Percentiles rank a stretch among this genome's conserved stretches.
phyloP scores from a whole-genome alignment of 306 rosid genomes.

The Cucurbita argyrosperma region DNA sequence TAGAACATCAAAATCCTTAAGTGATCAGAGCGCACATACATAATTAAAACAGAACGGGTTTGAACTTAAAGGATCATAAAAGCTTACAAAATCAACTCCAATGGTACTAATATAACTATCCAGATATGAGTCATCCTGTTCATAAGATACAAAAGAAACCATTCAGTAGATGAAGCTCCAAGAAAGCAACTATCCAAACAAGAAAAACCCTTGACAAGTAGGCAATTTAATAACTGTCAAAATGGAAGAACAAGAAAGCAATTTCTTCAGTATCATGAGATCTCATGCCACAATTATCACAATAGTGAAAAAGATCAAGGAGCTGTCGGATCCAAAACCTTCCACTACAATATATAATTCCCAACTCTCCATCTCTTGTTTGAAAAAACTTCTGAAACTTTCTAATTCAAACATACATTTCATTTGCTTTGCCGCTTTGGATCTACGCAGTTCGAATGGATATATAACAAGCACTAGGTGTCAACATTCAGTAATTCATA shows the following conservation, averaged over 20 bases:
- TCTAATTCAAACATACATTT: background rate
- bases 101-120: slow-evolving; percentile 49
- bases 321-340: background rate
- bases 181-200: background rate
- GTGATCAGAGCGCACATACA: background rate
- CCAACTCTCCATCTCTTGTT: background rate
- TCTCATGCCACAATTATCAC: background rate
- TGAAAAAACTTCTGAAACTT: background rate
- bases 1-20: background rate
- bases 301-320: background rate
- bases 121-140: slow-evolving; percentile 38
- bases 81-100: slow-evolving; percentile 47
- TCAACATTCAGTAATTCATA: background rate
- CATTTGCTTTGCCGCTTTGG: background rate
- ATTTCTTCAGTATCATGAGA: background rate
- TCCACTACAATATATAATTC: background rate
- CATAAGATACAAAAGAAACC: background rate
- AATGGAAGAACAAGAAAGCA: background rate
- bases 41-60: background rate
- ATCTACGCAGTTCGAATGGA: background rate
- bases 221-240: background rate
- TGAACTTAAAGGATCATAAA: background rate
- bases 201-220: background rate
- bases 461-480: background rate
- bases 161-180: background rate